Evolutionary conservation across 441 rosid species (phyloP).

Genomic region (Capsella rubella): DNA sequence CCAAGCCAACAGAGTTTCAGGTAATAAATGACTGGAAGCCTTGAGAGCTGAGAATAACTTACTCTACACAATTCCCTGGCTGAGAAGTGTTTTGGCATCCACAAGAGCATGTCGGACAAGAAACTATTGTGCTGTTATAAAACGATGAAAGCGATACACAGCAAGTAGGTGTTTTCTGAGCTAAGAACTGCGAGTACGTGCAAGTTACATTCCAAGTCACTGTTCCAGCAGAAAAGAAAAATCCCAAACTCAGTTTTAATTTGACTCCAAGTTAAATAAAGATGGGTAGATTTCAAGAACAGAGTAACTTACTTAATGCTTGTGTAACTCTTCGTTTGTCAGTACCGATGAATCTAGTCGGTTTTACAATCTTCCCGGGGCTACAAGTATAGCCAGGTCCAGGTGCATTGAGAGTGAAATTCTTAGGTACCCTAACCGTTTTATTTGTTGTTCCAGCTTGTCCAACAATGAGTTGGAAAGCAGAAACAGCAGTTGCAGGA

Average conservation of each 20-base stretch:
- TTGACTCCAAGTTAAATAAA: neutral
- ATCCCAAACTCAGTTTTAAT: slow-evolving; percentile 9
- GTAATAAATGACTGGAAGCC: neutral
- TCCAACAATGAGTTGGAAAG: slow-evolving; percentile 71
- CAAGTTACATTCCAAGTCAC: slow-evolving; percentile 90
- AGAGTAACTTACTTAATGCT: slow-evolving; percentile 59
- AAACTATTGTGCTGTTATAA: slow-evolving; percentile 65
- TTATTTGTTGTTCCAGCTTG: slow-evolving; percentile 70
- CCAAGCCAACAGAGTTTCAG: neutral
- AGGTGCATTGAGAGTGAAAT: slow-evolving; percentile 66
- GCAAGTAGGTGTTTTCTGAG: slow-evolving; percentile 70
- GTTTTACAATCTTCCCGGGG: slow-evolving; percentile 63
- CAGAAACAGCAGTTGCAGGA: slow-evolving; percentile 56
- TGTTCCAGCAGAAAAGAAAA: slow-evolving; percentile 33
- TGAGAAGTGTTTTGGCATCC: slow-evolving; percentile 66
- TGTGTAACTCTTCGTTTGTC: slow-evolving; percentile 69
- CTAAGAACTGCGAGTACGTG: slow-evolving; percentile 73
- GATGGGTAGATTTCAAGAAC: neutral
- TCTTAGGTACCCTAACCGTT: slow-evolving; percentile 61
- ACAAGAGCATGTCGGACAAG: slow-evolving; percentile 71
- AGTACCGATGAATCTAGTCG: slow-evolving; percentile 55
- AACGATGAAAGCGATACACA: slow-evolving; percentile 78
- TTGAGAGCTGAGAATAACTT: slow-evolving; percentile 43
- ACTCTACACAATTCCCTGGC: slow-evolving; percentile 67
- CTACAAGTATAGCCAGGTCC: slow-evolving; percentile 80